Evolutionary conservation across 2,329 filamentous ascomycete species (phyloP), one percentile per base, ranked within the genome.

Genomic region (Tolypocladium ophioglossoides): DNA sequence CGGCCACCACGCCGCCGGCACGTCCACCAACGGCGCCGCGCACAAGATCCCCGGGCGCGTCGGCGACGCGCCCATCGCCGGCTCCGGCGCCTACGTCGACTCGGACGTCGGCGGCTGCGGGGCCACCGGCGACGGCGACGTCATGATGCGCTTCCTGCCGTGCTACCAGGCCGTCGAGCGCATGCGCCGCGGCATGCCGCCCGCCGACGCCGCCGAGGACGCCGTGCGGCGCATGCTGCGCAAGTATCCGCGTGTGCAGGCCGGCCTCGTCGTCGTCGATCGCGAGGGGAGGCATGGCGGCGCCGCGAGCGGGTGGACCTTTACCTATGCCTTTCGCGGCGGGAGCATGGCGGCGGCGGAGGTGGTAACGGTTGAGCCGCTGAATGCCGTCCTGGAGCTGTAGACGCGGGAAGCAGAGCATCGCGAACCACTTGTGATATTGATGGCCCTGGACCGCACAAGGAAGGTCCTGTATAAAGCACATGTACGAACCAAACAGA

Each of bases 121-220:
- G 9, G 77, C 78, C 2, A 81, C 78, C 0, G 78, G 78, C 1
- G 78, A 82, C 53, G 78, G 78, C 0, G 78, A 82, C 59, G 64
- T 80, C 55, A 79, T 81, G 77, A 78, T 80, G 73, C 71, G 78
- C 4, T 79, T 80, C 57, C 62, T 81, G 27, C 78, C 78, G 0
- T 82, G 78, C 61, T 81, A 81, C 59, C 78, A 81, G 60, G 78
- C 78, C 1, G 73, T 82, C 1, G 78, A 82, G 66, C 79, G 68
- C 55, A 56, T 82, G 62, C 68, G 78, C 12, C 64, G 61, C 1
- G 78, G 78, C 1, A 73, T 80, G 72, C 64, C 64, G 0, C 76
- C 78, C 0, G 66, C 61, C 5, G 68, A 72, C 35, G 78, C 78
- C 0, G 78, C 78, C 0, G 71, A 77, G 49, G 76, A 82, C 54